These are phyloP conservation scores for Syncephalastrum monosporum DNA, from an alignment of 371 early-diverging fungal species.

Conservation along the genomic window DNA sequence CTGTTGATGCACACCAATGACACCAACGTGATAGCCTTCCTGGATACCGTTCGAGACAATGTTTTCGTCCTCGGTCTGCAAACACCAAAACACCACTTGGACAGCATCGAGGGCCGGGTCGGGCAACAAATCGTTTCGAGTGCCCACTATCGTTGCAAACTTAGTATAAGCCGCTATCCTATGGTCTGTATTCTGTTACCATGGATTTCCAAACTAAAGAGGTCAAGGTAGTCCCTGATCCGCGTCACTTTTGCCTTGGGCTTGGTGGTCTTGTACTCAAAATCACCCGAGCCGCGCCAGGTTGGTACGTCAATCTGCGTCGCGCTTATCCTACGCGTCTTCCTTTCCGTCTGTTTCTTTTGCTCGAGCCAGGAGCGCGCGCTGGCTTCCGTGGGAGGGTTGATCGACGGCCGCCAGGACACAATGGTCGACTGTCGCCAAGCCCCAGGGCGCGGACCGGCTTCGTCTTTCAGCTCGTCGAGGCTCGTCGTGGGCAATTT, in stretches of 20 bases:
- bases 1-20: slow-evolving; percentile 27
- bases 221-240: slow-evolving; percentile 29
- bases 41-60: slow-evolving; percentile 44
- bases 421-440: slow-evolving; percentile 15
- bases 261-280: slow-evolving; percentile 57
- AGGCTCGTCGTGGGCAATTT: slow-evolving; percentile 30
- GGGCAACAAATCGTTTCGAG: slow-evolving; percentile 52
- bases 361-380: too few relatives aligned
- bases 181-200: slow-evolving; percentile 15
- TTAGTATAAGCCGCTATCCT: too few relatives aligned
- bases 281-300: slow-evolving; percentile 53
- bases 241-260: slow-evolving; percentile 19
- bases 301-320: slow-evolving; percentile 60
- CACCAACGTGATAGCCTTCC: slow-evolving; percentile 36
- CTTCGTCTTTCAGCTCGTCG: slow-evolving; percentile 24
- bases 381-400: slow-evolving; percentile 26
- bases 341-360: too few relatives aligned
- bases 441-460: neutral
- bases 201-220: slow-evolving; percentile 46
- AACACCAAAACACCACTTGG: slow-evolving; percentile 57
- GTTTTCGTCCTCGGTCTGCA: slow-evolving; percentile 40
- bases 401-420: slow-evolving; percentile 27
- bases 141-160: slow-evolving; percentile 25
- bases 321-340: too few relatives aligned
- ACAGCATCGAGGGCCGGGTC: slow-evolving; percentile 59